Base-by-base conservation (phyloP, 495 filamentous ascomycete genomes). In the Barbatosphaeria neglecta region DNA sequence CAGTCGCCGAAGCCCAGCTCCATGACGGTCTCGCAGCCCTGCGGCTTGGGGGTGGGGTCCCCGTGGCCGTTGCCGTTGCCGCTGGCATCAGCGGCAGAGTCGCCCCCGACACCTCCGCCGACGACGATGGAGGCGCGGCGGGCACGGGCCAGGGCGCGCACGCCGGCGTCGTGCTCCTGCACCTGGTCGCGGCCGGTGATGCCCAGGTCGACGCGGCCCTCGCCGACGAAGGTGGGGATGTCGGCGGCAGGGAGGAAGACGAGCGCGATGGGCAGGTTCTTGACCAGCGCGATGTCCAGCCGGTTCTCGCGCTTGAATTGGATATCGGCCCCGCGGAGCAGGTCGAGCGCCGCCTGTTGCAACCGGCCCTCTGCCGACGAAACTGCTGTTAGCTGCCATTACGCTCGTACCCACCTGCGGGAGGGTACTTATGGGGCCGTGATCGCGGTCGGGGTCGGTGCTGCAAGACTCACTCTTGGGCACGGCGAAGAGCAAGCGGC, bases 191-290 rank as follows among this genome's bases (percentile, higher is more conserved):
- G 75, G 28, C 92, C 92, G 0, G 92, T 98, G 51, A 98, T 98
- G 44, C 92, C 92, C 6, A 98, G 66, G 59, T 93, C 89, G 13
- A 97, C 92, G 43, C 83, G 79, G 23, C 92, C 92, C 62, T 96
- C 89, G 22, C 90, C 92, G 37, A 98, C 88, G 54, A 96, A 97
- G 44, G 86, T 90, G 22, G 92, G 93, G 59, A 98, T 98, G 63
- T 97, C 92, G 45, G 86, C 90, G 27, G 88, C 92, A 20, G 92
- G 92, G 31, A 98, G 87, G 75, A 98, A 98, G 65, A 98, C 79
- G 50, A 98, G 86, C 11, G 90, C 93, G 49, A 98, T 87, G 24
- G 86, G 87, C 25, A 90, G 78, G 68, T 97, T 97, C 71, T 92
- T 86, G 60, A 95, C 90, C 18, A 97, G 79, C 13, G 92, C 92